Percentiles rank a stretch among this genome's conserved stretches.
phyloP scores from a whole-genome alignment of 1,284 basidiomycete genomes.

The Trichosporon sp. region DNA sequence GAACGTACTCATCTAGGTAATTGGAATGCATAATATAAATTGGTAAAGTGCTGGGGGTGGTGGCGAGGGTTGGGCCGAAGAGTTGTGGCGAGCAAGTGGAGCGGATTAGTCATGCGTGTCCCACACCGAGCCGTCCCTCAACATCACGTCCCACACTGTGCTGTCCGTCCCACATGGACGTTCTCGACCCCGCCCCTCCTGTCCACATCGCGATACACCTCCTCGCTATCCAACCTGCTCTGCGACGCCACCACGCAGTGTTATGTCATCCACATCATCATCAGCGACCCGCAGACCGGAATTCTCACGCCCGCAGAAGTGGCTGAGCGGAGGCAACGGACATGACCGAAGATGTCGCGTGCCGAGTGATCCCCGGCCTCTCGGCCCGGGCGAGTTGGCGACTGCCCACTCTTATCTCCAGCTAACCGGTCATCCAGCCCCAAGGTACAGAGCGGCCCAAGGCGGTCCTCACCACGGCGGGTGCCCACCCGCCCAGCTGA shows the following conservation, averaged over 20 bases:
- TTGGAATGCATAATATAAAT: not conserved
- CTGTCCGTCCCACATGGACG: too few species aligned
- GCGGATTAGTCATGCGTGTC: too few species aligned
- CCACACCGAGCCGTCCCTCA: too few species aligned
- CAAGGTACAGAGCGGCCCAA: not conserved
- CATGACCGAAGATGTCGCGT: constrained; percentile 8
- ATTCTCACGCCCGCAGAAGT: not conserved
- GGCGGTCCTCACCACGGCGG: not conserved
- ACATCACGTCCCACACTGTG: too few species aligned
- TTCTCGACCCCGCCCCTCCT: not conserved
- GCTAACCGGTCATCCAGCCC: not conserved
- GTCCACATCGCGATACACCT: not conserved
- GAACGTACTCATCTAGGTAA: not conserved
- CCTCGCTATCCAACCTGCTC: too few species aligned
- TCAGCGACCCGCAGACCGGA: not conserved
- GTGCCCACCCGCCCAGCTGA: not conserved
- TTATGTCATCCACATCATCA: not conserved
- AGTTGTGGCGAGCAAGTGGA: too few species aligned
- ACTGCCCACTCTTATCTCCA: constrained; percentile 12
- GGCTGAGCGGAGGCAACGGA: not conserved
- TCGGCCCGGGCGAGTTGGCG: constrained; percentile 6
- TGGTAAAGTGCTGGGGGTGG: too few species aligned
- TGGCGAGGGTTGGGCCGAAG: too few species aligned
- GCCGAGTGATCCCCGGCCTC: not conserved
- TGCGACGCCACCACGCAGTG: not conserved